Conservation (phyloP, 1,139 yeast species). For the Schizosaccharomyces versatilis region DNA sequence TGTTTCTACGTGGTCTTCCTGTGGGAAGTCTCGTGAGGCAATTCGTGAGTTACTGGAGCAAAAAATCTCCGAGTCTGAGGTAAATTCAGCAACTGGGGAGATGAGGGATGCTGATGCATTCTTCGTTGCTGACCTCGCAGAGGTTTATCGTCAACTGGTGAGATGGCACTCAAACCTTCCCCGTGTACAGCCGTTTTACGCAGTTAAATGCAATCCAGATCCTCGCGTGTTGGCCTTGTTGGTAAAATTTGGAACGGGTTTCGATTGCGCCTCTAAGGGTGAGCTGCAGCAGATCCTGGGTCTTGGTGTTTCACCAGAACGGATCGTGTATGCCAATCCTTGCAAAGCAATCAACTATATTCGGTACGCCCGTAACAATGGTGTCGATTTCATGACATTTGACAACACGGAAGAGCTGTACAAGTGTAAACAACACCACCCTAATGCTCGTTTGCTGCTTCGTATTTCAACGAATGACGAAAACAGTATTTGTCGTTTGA, state of each 20-base stretch:
- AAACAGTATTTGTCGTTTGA: conserved; percentile 63
- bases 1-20: conserved; percentile 1
- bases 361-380: conserved; percentile 37
- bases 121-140: conserved; percentile 68
- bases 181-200: conserved; percentile 53
- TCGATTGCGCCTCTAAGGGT: conserved; percentile 81
- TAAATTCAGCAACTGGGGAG: neutral
- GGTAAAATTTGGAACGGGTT: conserved; percentile 44
- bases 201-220: conserved; percentile 84
- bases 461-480: conserved; percentile 83
- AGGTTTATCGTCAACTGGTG: conserved; percentile 35
- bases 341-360: conserved; percentile 70
- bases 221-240: conserved; percentile 34
- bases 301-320: conserved; percentile 38
- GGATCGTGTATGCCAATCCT: conserved; percentile 82
- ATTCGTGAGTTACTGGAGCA: neutral
- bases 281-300: conserved; percentile 52
- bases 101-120: conserved; percentile 25
- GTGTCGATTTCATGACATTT: conserved; percentile 59
- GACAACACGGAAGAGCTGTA: conserved; percentile 70
- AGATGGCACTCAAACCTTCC: conserved; percentile 51
- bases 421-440: conserved; percentile 49
- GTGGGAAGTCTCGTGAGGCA: neutral
- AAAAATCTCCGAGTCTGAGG: neutral
- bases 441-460: conserved; percentile 45